Evolutionary conservation across 176 grass and related monocot species (phyloP), one percentile per base, ranked within the genome.

Genomic region (Oryza glaberrima): DNA sequence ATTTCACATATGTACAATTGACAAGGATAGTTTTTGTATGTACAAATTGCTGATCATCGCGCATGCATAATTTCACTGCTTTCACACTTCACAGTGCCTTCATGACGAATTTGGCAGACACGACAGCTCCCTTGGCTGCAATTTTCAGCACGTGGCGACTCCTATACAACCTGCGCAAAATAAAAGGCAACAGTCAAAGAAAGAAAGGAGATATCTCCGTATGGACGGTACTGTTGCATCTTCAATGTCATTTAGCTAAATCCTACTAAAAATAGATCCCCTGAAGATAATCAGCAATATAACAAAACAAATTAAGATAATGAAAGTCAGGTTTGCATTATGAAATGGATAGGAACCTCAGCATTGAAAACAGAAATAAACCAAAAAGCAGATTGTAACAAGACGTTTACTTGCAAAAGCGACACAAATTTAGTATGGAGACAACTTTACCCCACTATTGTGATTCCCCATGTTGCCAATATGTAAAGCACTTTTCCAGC

Each of bases 401-500:
- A 52, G 51, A 6, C 22, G 54, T 65, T 65, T 4, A 20, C 0
- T 23, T 34, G 10, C 15, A 60, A 86, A 14, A 6, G 38, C 44
- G 40, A 85, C 8, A 41, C 9, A 25, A 20, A 85, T 32, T 15
- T 75, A 4, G 1, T 10, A 65, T 35, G 16, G 36, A 47, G 49
- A 85, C 36, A 74, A 65, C 12, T 80, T 90, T 87, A 98, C 96
- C 96, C 96, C 22, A 82, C 90, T 44, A 98, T 83, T 81, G 93
- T 90, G 72, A 98, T 87, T 38, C 96, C 96, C 96, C 93, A 98
- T 4, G 96, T 87, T 75, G 91, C 72, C 77, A 95, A 66, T 40
- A 94, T 90, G 81, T 95, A 98, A 76, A 95, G 90, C 41, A 95
- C 44, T 84, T 95, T 92, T 79, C 88, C 96, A 85, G 96, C 93